Evolutionary conservation across 176 grass and related monocot species (phyloP).

Genomic region (Eleusine indica): DNA sequence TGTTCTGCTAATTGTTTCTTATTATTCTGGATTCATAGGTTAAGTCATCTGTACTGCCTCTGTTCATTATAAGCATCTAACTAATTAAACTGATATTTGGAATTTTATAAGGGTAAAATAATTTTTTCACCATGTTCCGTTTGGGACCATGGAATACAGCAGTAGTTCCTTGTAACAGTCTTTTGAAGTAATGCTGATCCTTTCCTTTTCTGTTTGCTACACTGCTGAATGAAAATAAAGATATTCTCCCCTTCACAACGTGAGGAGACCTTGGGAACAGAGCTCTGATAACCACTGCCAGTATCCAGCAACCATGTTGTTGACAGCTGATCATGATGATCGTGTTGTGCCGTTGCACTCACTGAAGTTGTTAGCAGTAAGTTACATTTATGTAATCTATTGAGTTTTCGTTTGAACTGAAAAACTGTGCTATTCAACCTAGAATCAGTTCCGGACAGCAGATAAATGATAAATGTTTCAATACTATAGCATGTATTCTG

Average conservation of each 20-base stretch:
- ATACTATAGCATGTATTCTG: background rate
- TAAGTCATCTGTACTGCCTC: background rate
- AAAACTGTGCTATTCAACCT: background rate
- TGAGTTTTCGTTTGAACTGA: constrained; percentile 33
- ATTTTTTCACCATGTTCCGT: background rate
- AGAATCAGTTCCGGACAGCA: background rate
- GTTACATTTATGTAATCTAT: constrained; percentile 36
- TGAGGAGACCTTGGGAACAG: constrained; percentile 78
- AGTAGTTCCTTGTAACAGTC: background rate
- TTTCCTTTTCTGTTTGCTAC: constrained; percentile 33
- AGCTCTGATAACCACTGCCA: constrained; percentile 46
- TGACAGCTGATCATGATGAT: constrained; percentile 93
- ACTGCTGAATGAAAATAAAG: constrained; percentile 51
- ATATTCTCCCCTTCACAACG: constrained; percentile 93
- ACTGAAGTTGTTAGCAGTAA: constrained; percentile 90
- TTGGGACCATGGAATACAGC: background rate
- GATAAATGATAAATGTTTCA: constrained; percentile 2
- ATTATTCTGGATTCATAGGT: background rate
- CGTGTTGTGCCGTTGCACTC: constrained; percentile 94
- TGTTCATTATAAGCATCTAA: background rate
- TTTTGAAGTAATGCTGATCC: constrained; percentile 14
- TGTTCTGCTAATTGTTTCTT: background rate
- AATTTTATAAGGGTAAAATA: background rate
- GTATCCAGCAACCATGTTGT: constrained; percentile 82
- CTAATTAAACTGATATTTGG: background rate